Percentiles rank a stretch among this genome's conserved stretches.
phyloP scores from a whole-genome alignment of 352 stramenopile genomes.

The Thraustotheca clavata region DNA sequence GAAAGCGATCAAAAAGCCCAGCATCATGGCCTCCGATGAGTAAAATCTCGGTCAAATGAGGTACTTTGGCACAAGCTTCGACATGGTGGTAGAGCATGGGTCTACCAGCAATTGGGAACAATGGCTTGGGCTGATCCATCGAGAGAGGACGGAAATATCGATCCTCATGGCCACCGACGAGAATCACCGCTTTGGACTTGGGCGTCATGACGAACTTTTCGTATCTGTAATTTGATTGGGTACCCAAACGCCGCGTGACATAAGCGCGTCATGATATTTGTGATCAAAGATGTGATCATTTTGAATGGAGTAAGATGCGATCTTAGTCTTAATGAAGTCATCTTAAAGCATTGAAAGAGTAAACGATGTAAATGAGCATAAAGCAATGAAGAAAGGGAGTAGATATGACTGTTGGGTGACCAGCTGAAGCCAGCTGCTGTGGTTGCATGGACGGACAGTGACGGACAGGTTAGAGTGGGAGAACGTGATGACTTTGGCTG shows the following conservation, averaged over 20 bases:
- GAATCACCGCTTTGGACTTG: conserved; percentile 76
- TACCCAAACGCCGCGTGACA: no score
- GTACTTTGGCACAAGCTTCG: conserved; percentile 70
- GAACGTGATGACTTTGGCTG: background rate
- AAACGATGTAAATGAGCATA: no score
- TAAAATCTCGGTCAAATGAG: conserved; percentile 78
- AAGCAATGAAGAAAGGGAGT: no score
- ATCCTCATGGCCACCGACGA: conserved; percentile 78
- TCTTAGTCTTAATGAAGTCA: no score
- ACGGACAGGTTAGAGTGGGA: background rate
- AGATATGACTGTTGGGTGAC: no score
- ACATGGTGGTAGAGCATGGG: conserved; percentile 88
- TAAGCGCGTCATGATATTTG: no score
- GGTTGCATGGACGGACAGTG: background rate
- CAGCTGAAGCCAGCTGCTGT: no score
- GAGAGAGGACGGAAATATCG: conserved; percentile 84
- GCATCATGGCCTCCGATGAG: conserved; percentile 87
- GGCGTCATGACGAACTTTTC: conserved; percentile 35
- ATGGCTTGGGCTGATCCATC: conserved; percentile 75
- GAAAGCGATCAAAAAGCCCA: conserved; percentile 82
- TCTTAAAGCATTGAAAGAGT: no score
- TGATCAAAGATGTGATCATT: no score
- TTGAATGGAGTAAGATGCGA: no score
- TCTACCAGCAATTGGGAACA: conserved; percentile 77
- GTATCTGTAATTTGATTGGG: no score